Base-by-base conservation (phyloP, 495 filamentous ascomycete species). In the Tuber calosporum region DNA sequence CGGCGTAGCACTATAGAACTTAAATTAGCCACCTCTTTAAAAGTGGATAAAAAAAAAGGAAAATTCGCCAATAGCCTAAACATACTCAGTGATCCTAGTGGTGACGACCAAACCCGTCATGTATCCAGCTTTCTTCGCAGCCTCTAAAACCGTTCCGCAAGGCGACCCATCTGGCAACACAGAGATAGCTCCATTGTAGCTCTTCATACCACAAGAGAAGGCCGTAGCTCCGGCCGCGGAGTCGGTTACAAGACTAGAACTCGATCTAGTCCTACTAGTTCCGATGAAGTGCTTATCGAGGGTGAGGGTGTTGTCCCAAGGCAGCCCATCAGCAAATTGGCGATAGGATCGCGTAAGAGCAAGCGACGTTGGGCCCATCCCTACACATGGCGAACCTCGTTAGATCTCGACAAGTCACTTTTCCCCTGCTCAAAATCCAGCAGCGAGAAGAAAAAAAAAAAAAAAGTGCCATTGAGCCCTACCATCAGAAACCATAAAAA, bases 401-500 rank as follows among this genome's bases (percentile, higher is more conserved):
- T 58, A 58, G 22, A 58, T 13, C 22, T n/a, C 48, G 22, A 53
- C 20, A 13, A 11, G 22, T 26, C 22, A 26, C 45, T 26, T 53
- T 53, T 53, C 8, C 8, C 45, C 45, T 11, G 22, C 6, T 22
- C 7, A 53, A 26, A 13, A 53, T 26, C 45, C 2, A 11, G 48
- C 2, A 6, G 48, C 43, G n/a, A n/a, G n/a, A n/a, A n/a, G n/a
- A n/a, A n/a, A n/a, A n/a, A n/a, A n/a, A n/a, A n/a, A 30, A 13
- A 30, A 17, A 1, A 38, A 62, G 22, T 26, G 17, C 9, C 37
- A 6, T 43, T 30, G 34, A 69, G 17, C 20, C 22, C 13, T 72
- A 78, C 80, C 95, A 81, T 99, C 95, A 0, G 92, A 96, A 13
- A 99, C 96, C 96, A 99, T 98, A 85, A 99, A 98, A 74, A 99